These are phyloP conservation scores for Plantago major DNA, from an alignment of 257 asterid genomes.

Conservation along the genomic window DNA sequence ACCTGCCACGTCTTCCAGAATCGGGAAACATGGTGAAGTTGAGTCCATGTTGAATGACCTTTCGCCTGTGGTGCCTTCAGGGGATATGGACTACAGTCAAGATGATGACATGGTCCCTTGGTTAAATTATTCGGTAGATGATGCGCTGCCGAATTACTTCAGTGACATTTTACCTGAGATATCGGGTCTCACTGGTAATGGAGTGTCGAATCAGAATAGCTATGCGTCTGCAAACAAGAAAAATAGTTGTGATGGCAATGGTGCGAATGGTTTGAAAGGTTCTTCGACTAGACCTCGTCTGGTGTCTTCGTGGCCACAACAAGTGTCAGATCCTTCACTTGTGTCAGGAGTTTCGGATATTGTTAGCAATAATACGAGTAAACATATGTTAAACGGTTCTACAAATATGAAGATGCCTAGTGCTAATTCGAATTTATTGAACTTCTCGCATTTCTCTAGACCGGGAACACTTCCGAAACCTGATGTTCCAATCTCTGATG, in stretches of 20 bases:
- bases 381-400: conserved; percentile 29
- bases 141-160: conserved; percentile 43
- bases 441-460: conserved; percentile 75
- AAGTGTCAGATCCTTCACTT: conserved; percentile 28
- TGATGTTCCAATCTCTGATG: conserved; percentile 33
- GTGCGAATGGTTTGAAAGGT: conserved; percentile 30
- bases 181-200: conserved; percentile 56
- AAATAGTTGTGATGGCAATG: conserved; percentile 28
- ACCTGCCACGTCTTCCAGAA: conserved; percentile 27
- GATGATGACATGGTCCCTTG: conserved; percentile 78
- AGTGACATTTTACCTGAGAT: conserved; percentile 57
- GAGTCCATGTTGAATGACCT: conserved; percentile 44
- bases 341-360: conserved; percentile 50
- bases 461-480: conserved; percentile 46
- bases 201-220: conserved; percentile 36
- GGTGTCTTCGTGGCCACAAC: conserved; percentile 35
- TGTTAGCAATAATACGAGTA: conserved; percentile 30
- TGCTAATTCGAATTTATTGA: conserved; percentile 38
- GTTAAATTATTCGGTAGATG: conserved; percentile 54
- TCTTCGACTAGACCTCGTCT: conserved; percentile 39
- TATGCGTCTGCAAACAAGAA: conserved; percentile 38
- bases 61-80: conserved; percentile 48
- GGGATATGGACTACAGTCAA: conserved; percentile 46
- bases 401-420: conserved; percentile 19
- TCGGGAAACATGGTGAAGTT: conserved; percentile 41